Evolutionary conservation across 257 asterid species (phyloP).

Genomic region (Fraxinus excelsior): DNA sequence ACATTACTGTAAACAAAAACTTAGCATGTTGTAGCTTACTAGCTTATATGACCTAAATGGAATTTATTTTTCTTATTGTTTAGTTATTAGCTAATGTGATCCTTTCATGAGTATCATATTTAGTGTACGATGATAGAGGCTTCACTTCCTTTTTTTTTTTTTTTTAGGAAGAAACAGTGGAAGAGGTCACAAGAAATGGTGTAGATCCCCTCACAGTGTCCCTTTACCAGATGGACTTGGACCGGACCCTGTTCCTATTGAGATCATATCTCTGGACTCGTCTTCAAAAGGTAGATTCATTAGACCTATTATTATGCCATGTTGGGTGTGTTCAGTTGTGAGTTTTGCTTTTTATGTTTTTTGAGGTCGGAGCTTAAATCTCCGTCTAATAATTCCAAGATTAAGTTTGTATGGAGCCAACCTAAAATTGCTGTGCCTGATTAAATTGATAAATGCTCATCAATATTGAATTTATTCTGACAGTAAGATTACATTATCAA

Average conservation of each 20-base stretch:
- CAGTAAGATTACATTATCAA: background rate
- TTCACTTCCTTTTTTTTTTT: background rate
- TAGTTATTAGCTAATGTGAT: background rate
- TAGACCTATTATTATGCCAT: background rate
- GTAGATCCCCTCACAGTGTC: constrained; percentile 79
- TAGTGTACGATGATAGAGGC: background rate
- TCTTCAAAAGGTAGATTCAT: constrained; percentile 68
- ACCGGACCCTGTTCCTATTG: constrained; percentile 72
- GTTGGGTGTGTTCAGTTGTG: background rate
- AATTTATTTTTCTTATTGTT: background rate
- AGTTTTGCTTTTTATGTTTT: background rate
- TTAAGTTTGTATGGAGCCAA: no score
- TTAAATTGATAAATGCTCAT: no score
- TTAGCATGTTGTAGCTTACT: background rate
- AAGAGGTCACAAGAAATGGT: constrained; percentile 49
- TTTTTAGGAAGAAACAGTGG: constrained; percentile 74
- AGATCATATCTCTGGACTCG: constrained; percentile 92
- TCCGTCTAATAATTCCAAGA: no score
- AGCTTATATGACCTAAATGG: background rate
- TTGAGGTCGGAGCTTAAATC: no score
- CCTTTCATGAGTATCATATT: background rate
- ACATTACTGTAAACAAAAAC: background rate
- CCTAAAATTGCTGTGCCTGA: no score
- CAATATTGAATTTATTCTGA: no score
- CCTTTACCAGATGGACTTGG: constrained; percentile 93